Conservation (phyloP, 441 rosid genomes). For the Populus hybrid region DNA sequence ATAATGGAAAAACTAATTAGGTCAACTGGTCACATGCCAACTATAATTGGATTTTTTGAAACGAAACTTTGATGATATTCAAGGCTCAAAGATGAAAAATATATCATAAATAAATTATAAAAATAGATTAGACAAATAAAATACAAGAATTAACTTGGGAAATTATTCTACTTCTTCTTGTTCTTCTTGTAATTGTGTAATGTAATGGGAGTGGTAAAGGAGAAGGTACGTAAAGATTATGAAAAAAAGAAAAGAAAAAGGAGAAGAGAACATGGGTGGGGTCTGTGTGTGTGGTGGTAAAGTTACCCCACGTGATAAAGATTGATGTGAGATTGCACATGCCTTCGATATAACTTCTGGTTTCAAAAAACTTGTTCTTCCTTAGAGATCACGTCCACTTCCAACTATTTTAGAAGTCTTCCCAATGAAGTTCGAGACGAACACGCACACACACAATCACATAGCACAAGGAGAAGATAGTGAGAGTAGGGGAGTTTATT, state of each 20-base stretch:
- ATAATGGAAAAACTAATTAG: neutral
- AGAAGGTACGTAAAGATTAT: too few relatives aligned
- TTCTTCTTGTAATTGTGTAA: too few relatives aligned
- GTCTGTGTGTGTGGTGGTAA: conserved; percentile 28
- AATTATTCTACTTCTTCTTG: too few relatives aligned
- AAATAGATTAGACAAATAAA: too few relatives aligned
- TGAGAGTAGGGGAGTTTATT: neutral
- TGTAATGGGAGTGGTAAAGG: too few relatives aligned
- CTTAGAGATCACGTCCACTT: neutral
- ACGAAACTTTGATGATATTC: neutral
- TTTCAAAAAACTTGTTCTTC: neutral
- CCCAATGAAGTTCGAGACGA: neutral
- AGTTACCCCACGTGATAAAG: conserved; percentile 38
- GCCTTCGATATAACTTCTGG: neutral
- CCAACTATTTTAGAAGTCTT: neutral
- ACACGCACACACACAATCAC: too few relatives aligned
- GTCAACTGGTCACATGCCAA: neutral
- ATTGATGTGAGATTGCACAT: conserved; percentile 38
- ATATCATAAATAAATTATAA: neutral
- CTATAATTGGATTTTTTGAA: neutral
- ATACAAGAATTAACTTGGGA: neutral
- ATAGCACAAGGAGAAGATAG: neutral
- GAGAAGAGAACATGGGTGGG: conserved; percentile 18
- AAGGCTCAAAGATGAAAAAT: neutral
- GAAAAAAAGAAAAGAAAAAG: neutral